phyloP scores from a whole-genome alignment of 768 basidiomycete species.

The Polyporus arcularius region DNA sequence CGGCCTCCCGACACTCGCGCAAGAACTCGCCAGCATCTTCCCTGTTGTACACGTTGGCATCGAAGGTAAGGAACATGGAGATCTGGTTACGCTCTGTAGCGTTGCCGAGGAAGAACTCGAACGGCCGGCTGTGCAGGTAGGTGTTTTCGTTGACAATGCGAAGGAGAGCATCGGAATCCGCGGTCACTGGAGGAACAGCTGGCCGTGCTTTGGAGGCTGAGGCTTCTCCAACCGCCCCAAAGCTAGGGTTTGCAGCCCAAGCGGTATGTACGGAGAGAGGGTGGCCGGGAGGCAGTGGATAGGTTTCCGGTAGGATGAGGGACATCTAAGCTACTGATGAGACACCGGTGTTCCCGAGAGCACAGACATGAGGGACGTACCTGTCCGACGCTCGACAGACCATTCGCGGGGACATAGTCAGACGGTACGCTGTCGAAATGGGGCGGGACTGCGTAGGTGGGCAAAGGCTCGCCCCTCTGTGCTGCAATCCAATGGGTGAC shows the following conservation, averaged over 20 bases:
- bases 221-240: slow-evolving; percentile 7
- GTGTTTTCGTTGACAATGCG: slow-evolving; percentile 14
- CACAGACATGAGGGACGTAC: slow-evolving; percentile 9
- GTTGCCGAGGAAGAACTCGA: slow-evolving; percentile 50
- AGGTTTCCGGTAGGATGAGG: slow-evolving; percentile 18
- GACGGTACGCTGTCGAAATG: slow-evolving; percentile 4
- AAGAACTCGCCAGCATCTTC: slow-evolving; percentile 48
- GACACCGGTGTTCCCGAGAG: not conserved
- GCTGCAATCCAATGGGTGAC: slow-evolving; percentile 26
- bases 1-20: slow-evolving; percentile 40
- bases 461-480: slow-evolving; percentile 2
- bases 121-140: slow-evolving; percentile 44
- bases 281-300: slow-evolving; percentile 16
- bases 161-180: slow-evolving; percentile 6
- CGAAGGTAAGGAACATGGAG: slow-evolving; percentile 37
- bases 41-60: slow-evolving; percentile 48
- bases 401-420: slow-evolving; percentile 24
- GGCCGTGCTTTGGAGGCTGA: not conserved
- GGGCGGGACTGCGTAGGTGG: not conserved
- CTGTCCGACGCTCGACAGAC: slow-evolving; percentile 28
- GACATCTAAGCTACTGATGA: slow-evolving; percentile 5
- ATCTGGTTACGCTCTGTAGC: slow-evolving; percentile 35
- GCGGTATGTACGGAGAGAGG: slow-evolving; percentile 5
- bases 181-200: not conserved
- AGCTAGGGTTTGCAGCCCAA: slow-evolving; percentile 3